These are phyloP conservation scores for Paraurostyla sp. DNA, from an alignment of 73 alveolate genomes.

Conservation along the genomic window DNA sequence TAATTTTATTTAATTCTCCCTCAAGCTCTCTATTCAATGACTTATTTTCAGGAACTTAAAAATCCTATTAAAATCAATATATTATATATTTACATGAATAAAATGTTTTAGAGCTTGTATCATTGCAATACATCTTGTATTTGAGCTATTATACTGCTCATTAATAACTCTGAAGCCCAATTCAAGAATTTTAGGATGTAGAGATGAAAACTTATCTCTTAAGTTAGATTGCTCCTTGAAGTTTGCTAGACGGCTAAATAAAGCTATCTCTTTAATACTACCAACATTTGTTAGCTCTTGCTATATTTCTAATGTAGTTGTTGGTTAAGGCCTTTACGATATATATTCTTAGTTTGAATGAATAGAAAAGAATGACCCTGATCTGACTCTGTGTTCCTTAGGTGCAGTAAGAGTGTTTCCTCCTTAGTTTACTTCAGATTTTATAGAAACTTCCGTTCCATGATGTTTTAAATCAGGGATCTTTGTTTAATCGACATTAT, in stretches of 20 bases:
- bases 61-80: conserved; percentile 21
- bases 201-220: background rate
- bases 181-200: conserved; percentile 50
- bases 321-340: background rate
- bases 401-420: no score
- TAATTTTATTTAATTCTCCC: conserved; percentile 4
- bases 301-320: background rate
- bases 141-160: conserved; percentile 25
- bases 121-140: conserved; percentile 58
- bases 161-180: conserved; percentile 22
- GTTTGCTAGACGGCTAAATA: conserved; percentile 12
- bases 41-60: background rate
- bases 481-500: no score
- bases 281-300: conserved; percentile 1
- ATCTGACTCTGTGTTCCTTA: background rate
- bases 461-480: background rate
- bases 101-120: conserved; percentile 31
- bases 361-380: background rate
- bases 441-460: no score
- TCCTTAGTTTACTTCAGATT: no score
- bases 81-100: background rate
- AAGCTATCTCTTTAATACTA: conserved; percentile 27
- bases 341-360: background rate
- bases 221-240: background rate
- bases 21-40: conserved; percentile 43